phyloP scores from a whole-genome alignment of 306 rosid species.

The Corylus avellana region DNA sequence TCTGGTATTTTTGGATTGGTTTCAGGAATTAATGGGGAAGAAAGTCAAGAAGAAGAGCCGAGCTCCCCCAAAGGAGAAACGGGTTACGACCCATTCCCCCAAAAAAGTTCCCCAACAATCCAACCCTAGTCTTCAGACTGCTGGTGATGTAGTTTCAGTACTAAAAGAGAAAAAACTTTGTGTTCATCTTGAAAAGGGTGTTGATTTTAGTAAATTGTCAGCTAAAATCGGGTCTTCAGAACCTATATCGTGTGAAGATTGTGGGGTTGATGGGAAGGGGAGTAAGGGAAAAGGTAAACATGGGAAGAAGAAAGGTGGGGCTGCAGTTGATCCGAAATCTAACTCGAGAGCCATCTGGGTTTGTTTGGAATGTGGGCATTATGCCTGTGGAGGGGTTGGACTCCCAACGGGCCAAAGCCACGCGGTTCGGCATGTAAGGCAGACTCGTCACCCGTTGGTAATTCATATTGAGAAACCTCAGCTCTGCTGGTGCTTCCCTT shows the following conservation, averaged over 20 bases:
- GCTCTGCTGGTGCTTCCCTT: constrained; percentile 86
- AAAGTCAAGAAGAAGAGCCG: constrained; percentile 72
- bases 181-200: constrained; percentile 69
- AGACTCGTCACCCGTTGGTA: constrained; percentile 63
- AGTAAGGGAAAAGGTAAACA: constrained; percentile 71
- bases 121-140: constrained; percentile 38
- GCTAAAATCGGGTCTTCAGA: constrained; percentile 52
- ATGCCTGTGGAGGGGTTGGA: constrained; percentile 84
- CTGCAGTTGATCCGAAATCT: constrained; percentile 53
- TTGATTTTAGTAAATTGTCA: constrained; percentile 55
- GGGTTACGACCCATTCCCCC: constrained; percentile 31
- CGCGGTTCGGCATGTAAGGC: constrained; percentile 64
- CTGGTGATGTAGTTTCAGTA: constrained; percentile 42
- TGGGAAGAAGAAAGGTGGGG: constrained; percentile 66
- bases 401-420: constrained; percentile 68
- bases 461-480: constrained; percentile 69
- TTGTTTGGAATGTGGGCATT: constrained; percentile 85
- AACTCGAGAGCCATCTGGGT: constrained; percentile 79
- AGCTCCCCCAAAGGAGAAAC: constrained; percentile 56
- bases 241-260: constrained; percentile 63
- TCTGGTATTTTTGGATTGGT: constrained; percentile 23
- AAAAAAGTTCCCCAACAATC: constrained; percentile 34
- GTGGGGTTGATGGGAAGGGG: constrained; percentile 71
- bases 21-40: constrained; percentile 81
- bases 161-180: constrained; percentile 61